A percentile compares a stretch with the other conserved stretches of the same genome.
Evolutionary conservation across 768 basidiomycete genomes (phyloP).

Genomic region (Pleurotus tuber-regium): DNA sequence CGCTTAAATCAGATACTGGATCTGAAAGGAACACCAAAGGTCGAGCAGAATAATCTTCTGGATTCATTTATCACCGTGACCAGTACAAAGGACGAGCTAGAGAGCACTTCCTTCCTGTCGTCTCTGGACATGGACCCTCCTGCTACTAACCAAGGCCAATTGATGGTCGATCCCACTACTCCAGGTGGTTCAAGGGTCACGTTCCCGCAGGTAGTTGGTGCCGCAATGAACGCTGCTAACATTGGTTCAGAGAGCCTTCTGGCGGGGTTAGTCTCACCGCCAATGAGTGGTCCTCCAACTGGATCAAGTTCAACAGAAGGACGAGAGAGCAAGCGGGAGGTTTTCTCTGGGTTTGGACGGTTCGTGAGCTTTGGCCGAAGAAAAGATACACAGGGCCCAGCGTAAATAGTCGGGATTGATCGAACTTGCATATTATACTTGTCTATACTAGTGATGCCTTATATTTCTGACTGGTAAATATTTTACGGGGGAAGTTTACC

Average conservation of each 20-base stretch:
- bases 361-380: slow-evolving; percentile 89
- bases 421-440: too few relatives aligned
- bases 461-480: too few relatives aligned
- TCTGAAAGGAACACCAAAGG: slow-evolving; percentile 87
- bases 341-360: slow-evolving; percentile 85
- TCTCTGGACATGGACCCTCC: slow-evolving; percentile 95
- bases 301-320: slow-evolving; percentile 42
- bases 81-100: slow-evolving; percentile 86
- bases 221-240: slow-evolving; percentile 23
- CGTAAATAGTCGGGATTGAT: too few relatives aligned
- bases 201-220: slow-evolving; percentile 36
- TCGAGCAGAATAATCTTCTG: slow-evolving; percentile 83
- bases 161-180: slow-evolving; percentile 55
- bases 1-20: slow-evolving; percentile 70
- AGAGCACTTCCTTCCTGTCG: slow-evolving; percentile 89
- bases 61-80: slow-evolving; percentile 92
- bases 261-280: slow-evolving; percentile 57
- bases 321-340: slow-evolving; percentile 60
- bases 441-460: too few relatives aligned
- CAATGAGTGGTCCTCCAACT: slow-evolving; percentile 59
- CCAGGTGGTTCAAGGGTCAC: slow-evolving; percentile 64
- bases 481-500: too few relatives aligned
- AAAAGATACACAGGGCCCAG: slow-evolving; percentile 49
- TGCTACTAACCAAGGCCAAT: slow-evolving; percentile 31
- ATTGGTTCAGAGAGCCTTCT: slow-evolving; percentile 54